These are phyloP conservation scores for Paraglomus brasilianum DNA, from an alignment of 192 early-diverging fungal genomes.

Conservation along the genomic window DNA sequence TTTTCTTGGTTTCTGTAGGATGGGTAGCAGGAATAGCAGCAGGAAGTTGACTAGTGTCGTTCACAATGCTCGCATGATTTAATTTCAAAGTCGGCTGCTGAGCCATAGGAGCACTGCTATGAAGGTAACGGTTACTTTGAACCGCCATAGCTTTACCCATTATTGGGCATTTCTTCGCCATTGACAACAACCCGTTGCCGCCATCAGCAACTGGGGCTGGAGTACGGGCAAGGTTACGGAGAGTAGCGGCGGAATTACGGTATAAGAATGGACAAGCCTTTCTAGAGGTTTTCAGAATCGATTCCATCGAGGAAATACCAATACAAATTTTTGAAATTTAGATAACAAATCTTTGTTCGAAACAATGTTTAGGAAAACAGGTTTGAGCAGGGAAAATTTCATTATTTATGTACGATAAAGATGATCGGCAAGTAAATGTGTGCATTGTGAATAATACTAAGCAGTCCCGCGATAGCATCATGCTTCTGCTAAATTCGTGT, in stretches of 20 bases:
- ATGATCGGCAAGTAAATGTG: no score
- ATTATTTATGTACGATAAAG: no score
- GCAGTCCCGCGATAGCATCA: no score
- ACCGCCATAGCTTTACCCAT: conserved; percentile 75
- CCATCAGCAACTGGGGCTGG: conserved; percentile 33
- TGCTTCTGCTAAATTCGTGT: no score
- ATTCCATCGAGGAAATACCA: conserved; percentile 36
- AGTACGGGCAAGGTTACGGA: conserved; percentile 57
- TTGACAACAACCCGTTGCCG: conserved; percentile 48
- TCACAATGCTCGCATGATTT: conserved; percentile 35
- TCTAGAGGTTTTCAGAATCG: conserved; percentile 37
- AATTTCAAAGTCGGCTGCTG: conserved; percentile 39
- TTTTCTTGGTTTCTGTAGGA: conserved; percentile 3
- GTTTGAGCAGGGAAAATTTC: no score
- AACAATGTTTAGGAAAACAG: no score
- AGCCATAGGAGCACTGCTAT: conserved; percentile 40
- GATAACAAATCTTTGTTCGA: no score
- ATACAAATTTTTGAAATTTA: no score
- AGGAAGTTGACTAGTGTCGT: conserved; percentile 34
- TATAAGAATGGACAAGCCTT: conserved; percentile 78
- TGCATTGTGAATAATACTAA: no score
- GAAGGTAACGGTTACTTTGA: conserved; percentile 43
- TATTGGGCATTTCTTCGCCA: conserved; percentile 74
- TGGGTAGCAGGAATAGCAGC: conserved; percentile 39
- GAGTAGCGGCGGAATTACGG: conserved; percentile 62